These are phyloP conservation scores for Citrus trifoliata DNA, from an alignment of 345 rosid genomes.

Conservation along the genomic window DNA sequence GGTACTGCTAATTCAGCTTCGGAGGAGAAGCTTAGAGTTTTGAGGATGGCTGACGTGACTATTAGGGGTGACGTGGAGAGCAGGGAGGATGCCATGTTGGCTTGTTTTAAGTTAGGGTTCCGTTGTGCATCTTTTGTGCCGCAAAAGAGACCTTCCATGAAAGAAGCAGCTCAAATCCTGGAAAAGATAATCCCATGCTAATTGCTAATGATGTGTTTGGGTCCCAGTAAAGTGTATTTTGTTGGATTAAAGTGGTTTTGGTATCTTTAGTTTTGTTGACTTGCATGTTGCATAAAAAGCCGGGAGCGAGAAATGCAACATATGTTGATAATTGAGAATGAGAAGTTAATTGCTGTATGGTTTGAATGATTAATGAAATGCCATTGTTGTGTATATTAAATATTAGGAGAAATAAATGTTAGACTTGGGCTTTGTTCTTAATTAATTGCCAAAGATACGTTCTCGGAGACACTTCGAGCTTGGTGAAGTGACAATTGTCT, in stretches of 20 bases:
- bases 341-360: neutral
- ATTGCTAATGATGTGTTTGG: slow-evolving; percentile 14
- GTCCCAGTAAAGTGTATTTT: slow-evolving; percentile 22
- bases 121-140: slow-evolving; percentile 64
- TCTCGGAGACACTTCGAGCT: no score
- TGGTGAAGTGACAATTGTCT: no score
- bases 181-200: slow-evolving; percentile 42
- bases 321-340: neutral
- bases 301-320: no score
- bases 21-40: slow-evolving; percentile 48
- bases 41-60: slow-evolving; percentile 56
- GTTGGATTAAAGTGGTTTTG: slow-evolving; percentile 20
- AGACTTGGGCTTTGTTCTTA: neutral
- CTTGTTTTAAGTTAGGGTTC: slow-evolving; percentile 67
- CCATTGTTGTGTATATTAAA: neutral
- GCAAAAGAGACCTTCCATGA: slow-evolving; percentile 85
- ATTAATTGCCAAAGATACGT: neutral
- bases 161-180: slow-evolving; percentile 62
- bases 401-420: neutral
- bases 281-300: slow-evolving; percentile 9
- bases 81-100: slow-evolving; percentile 49
- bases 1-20: slow-evolving; percentile 27
- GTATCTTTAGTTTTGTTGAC: slow-evolving; percentile 24
- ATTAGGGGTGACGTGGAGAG: slow-evolving; percentile 54
- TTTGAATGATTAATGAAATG: neutral